Percentiles rank a stretch among this genome's conserved stretches.
These are phyloP conservation scores for Trichosporon ovoides DNA, from an alignment of 1,284 basidiomycete species.

Conservation along the genomic window DNA sequence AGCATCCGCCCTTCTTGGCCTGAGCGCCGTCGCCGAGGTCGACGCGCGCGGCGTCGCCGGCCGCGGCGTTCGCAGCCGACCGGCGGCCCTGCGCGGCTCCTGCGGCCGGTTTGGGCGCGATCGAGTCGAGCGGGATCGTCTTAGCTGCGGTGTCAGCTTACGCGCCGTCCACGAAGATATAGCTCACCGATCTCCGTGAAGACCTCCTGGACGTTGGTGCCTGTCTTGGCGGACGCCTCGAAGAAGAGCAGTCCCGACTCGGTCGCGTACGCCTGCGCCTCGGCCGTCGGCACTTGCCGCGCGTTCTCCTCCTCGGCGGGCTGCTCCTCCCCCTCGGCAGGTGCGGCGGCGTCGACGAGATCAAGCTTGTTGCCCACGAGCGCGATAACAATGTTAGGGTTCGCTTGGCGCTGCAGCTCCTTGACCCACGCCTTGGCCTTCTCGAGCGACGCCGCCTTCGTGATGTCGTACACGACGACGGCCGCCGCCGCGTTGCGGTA, in stretches of 20 bases:
- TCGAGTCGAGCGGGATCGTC: constrained; percentile 93
- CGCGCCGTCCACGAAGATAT: constrained; percentile 33
- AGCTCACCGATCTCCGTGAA: constrained; percentile 99
- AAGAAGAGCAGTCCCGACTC: constrained; percentile 93
- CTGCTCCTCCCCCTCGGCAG: constrained; percentile 37
- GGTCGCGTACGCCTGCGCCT: constrained; percentile 92
- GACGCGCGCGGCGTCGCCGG: constrained; percentile 58
- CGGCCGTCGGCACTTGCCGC: constrained; percentile 83
- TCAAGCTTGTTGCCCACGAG: constrained; percentile 94
- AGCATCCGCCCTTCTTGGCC: constrained; percentile 47
- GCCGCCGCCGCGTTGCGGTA: constrained; percentile 97
- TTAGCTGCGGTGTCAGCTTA: constrained; percentile 58
- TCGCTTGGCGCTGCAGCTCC: constrained; percentile 96
- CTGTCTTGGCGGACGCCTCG: constrained; percentile 97
- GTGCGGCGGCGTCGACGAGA: constrained; percentile 65
- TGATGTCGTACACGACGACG: constrained; percentile 95
- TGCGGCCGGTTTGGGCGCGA: constrained; percentile 66
- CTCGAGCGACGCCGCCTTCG: constrained; percentile 74
- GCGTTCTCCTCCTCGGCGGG: constrained; percentile 42
- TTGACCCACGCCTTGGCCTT: constrained; percentile 99
- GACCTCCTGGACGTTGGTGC: constrained; percentile 90
- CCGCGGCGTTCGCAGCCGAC: constrained; percentile 55
- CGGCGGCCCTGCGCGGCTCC: constrained; percentile 53
- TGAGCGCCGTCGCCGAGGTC: constrained; percentile 62
- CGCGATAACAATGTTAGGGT: constrained; percentile 98